phyloP scores from a whole-genome alignment of 768 basidiomycete genomes.

The Tricholoma furcatifolium region DNA sequence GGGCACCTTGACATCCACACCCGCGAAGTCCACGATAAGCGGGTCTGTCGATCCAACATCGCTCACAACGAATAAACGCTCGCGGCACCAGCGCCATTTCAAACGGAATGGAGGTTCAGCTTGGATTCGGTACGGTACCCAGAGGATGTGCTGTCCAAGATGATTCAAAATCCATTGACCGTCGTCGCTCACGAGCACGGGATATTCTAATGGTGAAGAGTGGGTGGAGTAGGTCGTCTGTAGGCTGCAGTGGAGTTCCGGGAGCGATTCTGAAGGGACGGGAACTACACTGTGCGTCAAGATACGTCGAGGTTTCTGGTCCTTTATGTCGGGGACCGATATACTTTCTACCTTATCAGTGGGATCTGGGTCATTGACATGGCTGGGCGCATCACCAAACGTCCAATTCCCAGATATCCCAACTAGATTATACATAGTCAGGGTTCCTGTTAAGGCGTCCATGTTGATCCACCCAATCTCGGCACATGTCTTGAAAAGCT shows the following conservation, averaged over 20 bases:
- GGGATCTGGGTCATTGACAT: too few relatives aligned
- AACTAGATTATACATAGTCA: neutral
- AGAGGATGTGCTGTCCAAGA: neutral
- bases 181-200: neutral
- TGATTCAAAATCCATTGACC: neutral
- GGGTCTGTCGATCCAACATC: neutral
- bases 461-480: neutral
- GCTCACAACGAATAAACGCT: neutral
- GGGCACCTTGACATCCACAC: neutral
- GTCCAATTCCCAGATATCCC: too few relatives aligned
- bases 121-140: neutral
- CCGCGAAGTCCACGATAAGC: neutral
- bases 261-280: neutral
- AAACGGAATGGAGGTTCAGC: neutral
- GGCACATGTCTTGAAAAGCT: too few relatives aligned
- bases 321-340: neutral
- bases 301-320: neutral
- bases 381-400: too few relatives aligned
- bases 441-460: neutral
- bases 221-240: neutral
- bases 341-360: neutral
- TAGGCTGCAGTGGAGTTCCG: neutral
- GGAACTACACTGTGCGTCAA: neutral
- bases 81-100: neutral
- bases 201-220: neutral